Evolutionary conservation across 208 protist species (phyloP), one percentile per base, ranked within the genome.

Genomic region (Wallacemonas sp.): DNA sequence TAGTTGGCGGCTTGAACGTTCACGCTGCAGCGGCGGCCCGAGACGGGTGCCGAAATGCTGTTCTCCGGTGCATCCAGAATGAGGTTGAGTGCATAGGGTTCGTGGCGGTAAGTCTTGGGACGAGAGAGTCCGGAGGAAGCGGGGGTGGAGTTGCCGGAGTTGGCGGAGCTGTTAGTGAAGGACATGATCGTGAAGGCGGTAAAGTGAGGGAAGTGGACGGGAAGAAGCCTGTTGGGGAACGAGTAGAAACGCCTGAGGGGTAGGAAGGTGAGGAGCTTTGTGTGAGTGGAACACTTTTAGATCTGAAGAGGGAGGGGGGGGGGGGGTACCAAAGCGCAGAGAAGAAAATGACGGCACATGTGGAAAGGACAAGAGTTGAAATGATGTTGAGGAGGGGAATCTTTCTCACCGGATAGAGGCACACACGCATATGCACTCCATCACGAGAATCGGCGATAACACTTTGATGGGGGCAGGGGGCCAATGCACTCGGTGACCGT

Each of bases 1-100:
- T 41, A 59, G 7, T 8, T 23, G 32, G 12, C 52, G 20, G 52
- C 31, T 3, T 59, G 52, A 25, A 59, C 52, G 32, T 59, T 59
- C 52, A 59, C 52, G 32, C 52, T 59, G 52, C 52, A 59, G n/a
- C 52, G 52, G n/a, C 52, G 26, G 3, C 52, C 52, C 16, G 52
- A 59, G 3, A 44, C 32, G 31, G 52, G 52, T 3, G 52, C 39
- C n/a, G 52, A 59, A 25, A 67, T 16, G 63, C 52, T 44, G 48
- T 45, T 33, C n/a, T 67, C 42, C 28, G 48, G 25, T 14, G 70
- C 33, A 20, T 57, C 64, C 32, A 78, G 8, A 16, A 68, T 41
- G 23, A 87, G 67, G 70, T 70, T 66, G 39, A 67, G 54, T 18
- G 72, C 77, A 72, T 92, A 92, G 22, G 86, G 86, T 42, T 88